These are phyloP conservation scores for Heliocybe sulcata DNA, from an alignment of 1,284 basidiomycete genomes.

Conservation along the genomic window DNA sequence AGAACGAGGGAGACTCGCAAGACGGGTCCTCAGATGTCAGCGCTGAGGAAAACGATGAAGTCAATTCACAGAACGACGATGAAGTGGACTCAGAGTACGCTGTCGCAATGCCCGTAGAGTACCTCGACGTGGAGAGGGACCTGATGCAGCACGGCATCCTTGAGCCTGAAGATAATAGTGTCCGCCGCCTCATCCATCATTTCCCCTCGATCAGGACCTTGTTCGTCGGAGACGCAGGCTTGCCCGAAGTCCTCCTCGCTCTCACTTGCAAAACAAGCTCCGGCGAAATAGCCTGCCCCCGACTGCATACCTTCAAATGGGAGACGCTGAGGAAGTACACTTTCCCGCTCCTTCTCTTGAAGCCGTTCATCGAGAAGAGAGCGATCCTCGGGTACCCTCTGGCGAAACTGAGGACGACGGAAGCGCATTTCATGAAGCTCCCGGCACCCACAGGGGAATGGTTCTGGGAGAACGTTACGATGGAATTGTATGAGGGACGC, in stretches of 20 bases:
- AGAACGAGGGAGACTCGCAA: not conserved
- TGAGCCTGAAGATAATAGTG: not conserved
- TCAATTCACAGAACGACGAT: not conserved
- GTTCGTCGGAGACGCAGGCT: not conserved
- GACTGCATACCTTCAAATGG: not conserved
- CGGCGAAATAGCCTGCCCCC: not conserved
- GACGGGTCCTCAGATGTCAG: not conserved
- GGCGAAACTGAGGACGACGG: not conserved
- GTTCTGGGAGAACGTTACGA: too few relatives aligned
- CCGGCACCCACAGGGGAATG: not conserved
- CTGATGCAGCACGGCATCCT: not conserved
- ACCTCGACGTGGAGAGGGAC: not conserved
- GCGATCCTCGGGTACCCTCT: not conserved
- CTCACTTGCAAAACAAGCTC: not conserved
- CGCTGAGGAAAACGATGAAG: not conserved
- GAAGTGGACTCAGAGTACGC: not conserved
- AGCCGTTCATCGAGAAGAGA: not conserved
- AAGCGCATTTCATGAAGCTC: not conserved
- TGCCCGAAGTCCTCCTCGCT: not conserved
- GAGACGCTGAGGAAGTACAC: not conserved
- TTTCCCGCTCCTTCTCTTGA: not conserved
- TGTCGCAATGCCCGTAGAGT: not conserved
- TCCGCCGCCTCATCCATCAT: not conserved
- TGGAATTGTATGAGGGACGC: too few relatives aligned
- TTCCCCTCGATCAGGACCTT: not conserved